Conservation (phyloP, 345 rosid genomes). For the Bruguiera gymnorhiza region DNA sequence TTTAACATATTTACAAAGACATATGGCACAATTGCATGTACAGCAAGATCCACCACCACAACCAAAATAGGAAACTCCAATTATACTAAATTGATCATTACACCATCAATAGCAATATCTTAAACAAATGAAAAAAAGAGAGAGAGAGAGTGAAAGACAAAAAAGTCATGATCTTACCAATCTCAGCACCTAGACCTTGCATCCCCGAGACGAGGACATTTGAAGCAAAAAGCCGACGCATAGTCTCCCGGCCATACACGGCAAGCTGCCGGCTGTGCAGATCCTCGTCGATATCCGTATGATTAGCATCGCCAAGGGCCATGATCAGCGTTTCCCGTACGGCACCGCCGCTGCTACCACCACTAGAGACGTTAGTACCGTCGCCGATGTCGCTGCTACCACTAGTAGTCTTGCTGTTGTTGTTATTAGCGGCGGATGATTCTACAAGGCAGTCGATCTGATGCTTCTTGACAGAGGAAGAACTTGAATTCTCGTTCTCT, state of each 20-base stretch:
- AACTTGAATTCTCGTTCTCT: conserved; percentile 8
- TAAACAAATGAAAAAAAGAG: background rate
- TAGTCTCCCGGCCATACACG: conserved; percentile 96
- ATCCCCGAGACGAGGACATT: conserved; percentile 82
- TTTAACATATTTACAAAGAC: too few species aligned
- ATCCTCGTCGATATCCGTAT: conserved; percentile 86
- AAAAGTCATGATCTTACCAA: conserved; percentile 46
- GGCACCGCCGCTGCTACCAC: conserved; percentile 8
- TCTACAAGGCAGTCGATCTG: conserved; percentile 37
- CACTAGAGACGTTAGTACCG: conserved; percentile 3
- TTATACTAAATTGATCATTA: too few species aligned
- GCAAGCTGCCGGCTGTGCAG: conserved; percentile 99
- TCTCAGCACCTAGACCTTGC: conserved; percentile 95
- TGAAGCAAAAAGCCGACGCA: conserved; percentile 88
- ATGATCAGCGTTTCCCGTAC: conserved; percentile 34
- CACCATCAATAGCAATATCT: too few species aligned
- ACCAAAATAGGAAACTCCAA: too few species aligned
- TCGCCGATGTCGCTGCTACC: conserved; percentile 20
- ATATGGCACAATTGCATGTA: too few species aligned
- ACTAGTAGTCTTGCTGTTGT: conserved; percentile 16
- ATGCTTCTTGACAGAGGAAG: conserved; percentile 58
- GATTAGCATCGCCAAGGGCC: conserved; percentile 71
- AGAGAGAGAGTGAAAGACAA: background rate
- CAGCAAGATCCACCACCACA: too few species aligned
- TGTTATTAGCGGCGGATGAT: conserved; percentile 14